Percentiles rank a stretch among this genome's conserved stretches.
These are phyloP conservation scores for Ramularia collo-cygni DNA, from an alignment of 2,329 filamentous ascomycete species.

Conservation along the genomic window DNA sequence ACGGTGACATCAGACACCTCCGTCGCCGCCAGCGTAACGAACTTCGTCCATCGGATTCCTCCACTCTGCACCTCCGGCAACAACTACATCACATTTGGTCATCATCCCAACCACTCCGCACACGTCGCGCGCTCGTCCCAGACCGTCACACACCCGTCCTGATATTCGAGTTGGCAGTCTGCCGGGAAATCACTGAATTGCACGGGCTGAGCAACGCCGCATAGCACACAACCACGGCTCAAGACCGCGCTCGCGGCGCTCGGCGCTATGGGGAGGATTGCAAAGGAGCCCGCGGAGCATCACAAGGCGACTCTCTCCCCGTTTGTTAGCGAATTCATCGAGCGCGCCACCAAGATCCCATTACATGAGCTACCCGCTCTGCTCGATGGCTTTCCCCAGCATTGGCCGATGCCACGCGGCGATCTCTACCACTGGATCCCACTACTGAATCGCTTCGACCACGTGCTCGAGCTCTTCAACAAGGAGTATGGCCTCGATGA, in stretches of 20 bases:
- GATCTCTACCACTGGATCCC: constrained; percentile 98
- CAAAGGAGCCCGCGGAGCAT: constrained; percentile 48
- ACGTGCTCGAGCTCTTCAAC: constrained; percentile 74
- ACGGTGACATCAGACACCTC: too few species aligned
- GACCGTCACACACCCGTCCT: too few species aligned
- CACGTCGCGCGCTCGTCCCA: too few species aligned
- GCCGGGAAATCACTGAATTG: neutral
- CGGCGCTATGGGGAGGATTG: constrained; percentile 46
- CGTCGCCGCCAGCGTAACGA: too few species aligned
- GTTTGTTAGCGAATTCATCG: constrained; percentile 76
- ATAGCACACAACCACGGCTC: constrained; percentile 9
- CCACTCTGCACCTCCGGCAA: too few species aligned
- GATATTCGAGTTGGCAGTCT: neutral
- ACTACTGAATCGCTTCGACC: constrained; percentile 86
- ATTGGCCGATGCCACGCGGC: constrained; percentile 92
- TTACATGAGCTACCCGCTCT: constrained; percentile 70
- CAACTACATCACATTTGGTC: neutral
- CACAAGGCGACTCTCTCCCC: constrained; percentile 63
- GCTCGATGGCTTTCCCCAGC: constrained; percentile 70
- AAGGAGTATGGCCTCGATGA: constrained; percentile 70
- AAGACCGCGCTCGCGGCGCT: constrained; percentile 20
- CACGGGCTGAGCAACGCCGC: neutral
- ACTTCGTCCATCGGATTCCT: too few species aligned
- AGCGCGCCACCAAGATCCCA: constrained; percentile 59
- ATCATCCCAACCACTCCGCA: neutral